A percentile compares a stretch with the other conserved stretches of the same genome.
Conservation (phyloP, 2,329 filamentous ascomycete genomes). For the Penicillium occitanis region DNA sequence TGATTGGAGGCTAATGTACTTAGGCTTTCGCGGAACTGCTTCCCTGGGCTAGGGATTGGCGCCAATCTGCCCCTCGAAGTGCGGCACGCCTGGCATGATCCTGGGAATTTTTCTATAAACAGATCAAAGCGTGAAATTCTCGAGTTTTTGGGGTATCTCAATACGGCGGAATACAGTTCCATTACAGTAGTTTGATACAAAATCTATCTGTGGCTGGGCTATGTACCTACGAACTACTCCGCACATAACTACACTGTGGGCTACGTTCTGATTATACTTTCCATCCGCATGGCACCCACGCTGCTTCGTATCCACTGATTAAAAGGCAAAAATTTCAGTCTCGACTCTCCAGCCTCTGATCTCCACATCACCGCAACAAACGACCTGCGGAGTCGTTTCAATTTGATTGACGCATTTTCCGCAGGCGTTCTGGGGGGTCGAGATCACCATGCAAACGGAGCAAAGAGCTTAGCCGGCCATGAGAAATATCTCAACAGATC, state of each 20-base stretch:
- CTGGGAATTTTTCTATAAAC: neutral
- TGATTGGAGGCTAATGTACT: neutral
- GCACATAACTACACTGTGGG: neutral
- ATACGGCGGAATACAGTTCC: neutral
- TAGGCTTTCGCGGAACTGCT: slow-evolving; percentile 6
- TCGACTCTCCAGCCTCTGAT: neutral
- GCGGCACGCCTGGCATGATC: neutral
- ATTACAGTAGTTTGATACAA: neutral
- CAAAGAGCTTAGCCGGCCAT: neutral
- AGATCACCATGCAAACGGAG: neutral
- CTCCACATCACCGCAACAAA: neutral
- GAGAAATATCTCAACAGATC: neutral
- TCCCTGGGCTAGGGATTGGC: neutral
- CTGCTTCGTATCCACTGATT: neutral
- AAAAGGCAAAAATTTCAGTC: neutral
- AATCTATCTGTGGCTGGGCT: neutral
- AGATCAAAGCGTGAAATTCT: neutral
- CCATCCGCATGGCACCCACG: slow-evolving; percentile 13
- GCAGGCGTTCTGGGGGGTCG: neutral
- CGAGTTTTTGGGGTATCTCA: neutral
- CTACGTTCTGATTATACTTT: neutral
- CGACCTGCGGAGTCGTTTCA: neutral
- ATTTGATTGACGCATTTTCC: neutral
- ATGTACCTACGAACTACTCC: neutral
- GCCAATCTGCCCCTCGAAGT: neutral